Evolutionary conservation across 2,329 filamentous ascomycete genomes (phyloP), one percentile per base, ranked within the genome.

Genomic region (Aspergillus brasiliensis): DNA sequence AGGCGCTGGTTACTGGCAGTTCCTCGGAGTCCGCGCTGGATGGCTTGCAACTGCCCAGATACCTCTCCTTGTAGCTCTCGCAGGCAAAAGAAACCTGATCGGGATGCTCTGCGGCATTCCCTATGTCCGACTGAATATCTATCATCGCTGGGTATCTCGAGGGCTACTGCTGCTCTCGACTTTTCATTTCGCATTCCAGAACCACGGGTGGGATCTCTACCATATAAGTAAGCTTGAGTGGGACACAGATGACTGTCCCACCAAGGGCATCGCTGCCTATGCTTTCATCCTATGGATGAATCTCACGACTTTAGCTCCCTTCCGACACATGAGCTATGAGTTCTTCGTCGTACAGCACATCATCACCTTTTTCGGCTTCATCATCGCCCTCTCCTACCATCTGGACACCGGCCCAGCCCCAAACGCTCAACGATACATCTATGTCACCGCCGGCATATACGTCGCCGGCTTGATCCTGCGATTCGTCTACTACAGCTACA

Each of bases 281-380:
- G 46, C 46, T 5, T 49, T 49, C 25, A 49, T 49, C 46, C 46
- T 49, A n/a, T 49, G 46, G 46, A 49, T 49, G 46, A 49, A 49
- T 17, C 46, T 49, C 23, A 49, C 46, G 2, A 49, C 46, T 8
- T 27, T 49, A 1, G 46, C 46, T 4, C 46, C 46, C 15, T 49
- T 49, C 15, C 46, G 46, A 10, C 23, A 49, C n/a, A 31, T 49
- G 46, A 28, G 46, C 46, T 49, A 49, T 0, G 46, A 31, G n/a
- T 28, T 49, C 46, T 49, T 49, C 27, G 46, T 31, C 23, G 27
- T 49, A 31, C 46, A 49, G 19, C 46, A 49, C 13, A 31, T 49
- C n/a, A 49, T 49, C 27, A 49, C 46, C 23, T 49, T 49, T 27
- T 49, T 49, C 46, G 46, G 46, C 2, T 49, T 49, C 25, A 49